Evolutionary conservation across 176 grass and related monocot genomes (phyloP).

Genomic region (Miscanthus lutarioriparius): DNA sequence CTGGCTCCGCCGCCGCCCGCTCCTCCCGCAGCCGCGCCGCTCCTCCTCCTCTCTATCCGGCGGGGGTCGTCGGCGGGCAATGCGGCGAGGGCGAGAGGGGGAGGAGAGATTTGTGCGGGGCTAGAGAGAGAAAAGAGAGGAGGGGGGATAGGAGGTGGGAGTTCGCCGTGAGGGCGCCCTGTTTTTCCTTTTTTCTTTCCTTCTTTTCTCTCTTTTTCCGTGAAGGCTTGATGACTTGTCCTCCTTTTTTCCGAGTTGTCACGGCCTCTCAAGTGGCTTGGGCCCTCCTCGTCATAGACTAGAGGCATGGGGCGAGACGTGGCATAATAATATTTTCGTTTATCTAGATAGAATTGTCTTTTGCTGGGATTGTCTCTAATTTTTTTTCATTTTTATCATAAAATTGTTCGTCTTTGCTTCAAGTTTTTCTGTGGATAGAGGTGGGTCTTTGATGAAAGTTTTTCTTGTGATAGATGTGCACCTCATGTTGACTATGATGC

Average conservation of each 20-base stretch:
- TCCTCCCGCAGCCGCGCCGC: constrained; percentile 1
- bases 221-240: not conserved
- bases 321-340: not conserved
- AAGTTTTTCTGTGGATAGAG: not conserved
- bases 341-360: not conserved
- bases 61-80: constrained; percentile 32
- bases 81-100: constrained; percentile 32
- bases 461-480: not conserved
- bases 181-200: not conserved
- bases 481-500: not conserved
- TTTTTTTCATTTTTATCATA: not conserved
- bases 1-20: constrained; percentile 7
- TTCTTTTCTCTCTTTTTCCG: not conserved
- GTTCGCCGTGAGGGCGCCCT: constrained; percentile 29
- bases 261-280: not conserved
- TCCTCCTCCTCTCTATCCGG: constrained; percentile 32
- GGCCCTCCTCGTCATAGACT: not conserved
- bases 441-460: not conserved
- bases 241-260: not conserved
- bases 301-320: not conserved
- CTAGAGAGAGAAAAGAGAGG: not conserved
- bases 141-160: constrained; percentile 38
- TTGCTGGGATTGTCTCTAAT: not conserved
- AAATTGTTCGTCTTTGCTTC: not conserved
- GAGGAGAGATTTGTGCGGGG: constrained; percentile 49